Evolutionary conservation across 2,329 filamentous ascomycete species (phyloP), one percentile per base, ranked within the genome.

Genomic region (Aspergillus clavatus): DNA sequence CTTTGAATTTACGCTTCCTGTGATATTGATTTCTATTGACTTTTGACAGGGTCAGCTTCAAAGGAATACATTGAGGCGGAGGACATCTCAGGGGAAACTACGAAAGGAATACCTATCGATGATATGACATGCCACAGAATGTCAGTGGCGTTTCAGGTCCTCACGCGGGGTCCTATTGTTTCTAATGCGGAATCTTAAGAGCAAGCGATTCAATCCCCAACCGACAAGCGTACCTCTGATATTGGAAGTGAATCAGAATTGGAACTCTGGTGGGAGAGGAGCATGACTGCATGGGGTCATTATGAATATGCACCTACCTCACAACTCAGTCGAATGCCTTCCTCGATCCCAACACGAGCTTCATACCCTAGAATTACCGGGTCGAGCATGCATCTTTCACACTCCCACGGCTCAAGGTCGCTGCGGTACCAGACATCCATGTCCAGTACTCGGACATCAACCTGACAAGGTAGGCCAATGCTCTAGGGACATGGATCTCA

Each of bases 341-440:
- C 75, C 28, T 74, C 69, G 42, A 82, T 66, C 2, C 68, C 66
- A 8, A 82, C 69, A 40, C 63, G 64, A 35, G 78, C 72, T 47
- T 67, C 58, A 57, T 81, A 82, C 14, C 77, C 76, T 50, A 82
- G 54, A 2, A 82, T 61, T 81, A 82, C 42, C 76, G 65, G 38
- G 72, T 66, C 29, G 73, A 68, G 46, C 74, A 73, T 27, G 72
- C 78, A 65, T 82, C 80, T 52, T 68, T 70, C 3, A 82, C 74
- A 51, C 74, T 74, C 2, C 78, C 79, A 28, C 75, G 66, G 59
- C 74, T 75, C 40, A 82, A 59, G 11, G 70, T 74, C 4, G 68
- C 65, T 22, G 72, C 62, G 3, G 55, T 60, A 0, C 76, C 73
- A 6, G 66, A 71, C 5, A 72, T 43, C 69, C 75, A 78, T 26